Evolutionary conservation across 352 stramenopile genomes (phyloP).

Genomic region (Blastocystis hominis): DNA sequence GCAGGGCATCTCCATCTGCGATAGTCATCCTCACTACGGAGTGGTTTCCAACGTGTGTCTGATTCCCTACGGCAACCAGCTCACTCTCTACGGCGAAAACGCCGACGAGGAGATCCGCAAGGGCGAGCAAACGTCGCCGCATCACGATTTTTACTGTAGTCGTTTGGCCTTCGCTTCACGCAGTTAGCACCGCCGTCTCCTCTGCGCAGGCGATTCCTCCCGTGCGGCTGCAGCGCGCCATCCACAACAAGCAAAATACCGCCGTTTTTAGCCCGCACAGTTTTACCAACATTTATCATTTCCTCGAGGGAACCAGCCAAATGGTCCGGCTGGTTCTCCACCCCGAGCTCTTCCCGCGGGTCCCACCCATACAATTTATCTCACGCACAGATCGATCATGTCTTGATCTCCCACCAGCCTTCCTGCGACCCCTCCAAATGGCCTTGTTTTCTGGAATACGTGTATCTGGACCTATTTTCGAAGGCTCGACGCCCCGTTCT

Average conservation of each 20-base stretch:
- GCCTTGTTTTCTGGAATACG: constrained; percentile 23
- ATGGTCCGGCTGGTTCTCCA: not conserved
- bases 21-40: not conserved
- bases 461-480: constrained; percentile 49
- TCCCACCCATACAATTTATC: not conserved
- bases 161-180: too few species aligned
- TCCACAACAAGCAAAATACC: not conserved
- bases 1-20: not conserved
- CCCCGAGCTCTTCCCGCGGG: not conserved
- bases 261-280: constrained; percentile 1
- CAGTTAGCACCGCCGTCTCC: not conserved
- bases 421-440: not conserved
- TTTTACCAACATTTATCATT: constrained; percentile 48
- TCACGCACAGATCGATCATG: not conserved
- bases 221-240: not conserved
- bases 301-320: constrained; percentile 28
- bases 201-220: not conserved
- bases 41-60: constrained; percentile 11
- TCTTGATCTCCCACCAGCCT: not conserved
- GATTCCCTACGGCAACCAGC: not conserved
- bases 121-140: not conserved
- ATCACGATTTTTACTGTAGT: constrained; percentile 27
- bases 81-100: not conserved
- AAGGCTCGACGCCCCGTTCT: not conserved
- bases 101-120: not conserved